These are phyloP conservation scores for Salix koriyanagi DNA, from an alignment of 345 rosid species.

Conservation along the genomic window DNA sequence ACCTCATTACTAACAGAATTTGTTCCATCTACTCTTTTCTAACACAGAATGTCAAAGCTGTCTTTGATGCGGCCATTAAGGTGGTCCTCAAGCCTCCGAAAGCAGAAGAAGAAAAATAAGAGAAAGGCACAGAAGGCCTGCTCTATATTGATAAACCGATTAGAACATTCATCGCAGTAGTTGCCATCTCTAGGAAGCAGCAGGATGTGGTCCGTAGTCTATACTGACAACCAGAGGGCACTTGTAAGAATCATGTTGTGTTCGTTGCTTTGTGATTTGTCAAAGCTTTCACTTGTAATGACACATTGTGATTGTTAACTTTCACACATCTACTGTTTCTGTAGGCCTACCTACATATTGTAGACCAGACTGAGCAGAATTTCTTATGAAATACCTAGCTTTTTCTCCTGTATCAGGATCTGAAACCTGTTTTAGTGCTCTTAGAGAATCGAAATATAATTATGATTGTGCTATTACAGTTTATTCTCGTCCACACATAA, in stretches of 20 bases:
- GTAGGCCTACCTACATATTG: slow-evolving; percentile 16
- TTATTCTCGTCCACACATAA: not conserved
- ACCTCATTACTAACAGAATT: slow-evolving; percentile 3
- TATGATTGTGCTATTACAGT: not conserved
- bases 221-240: slow-evolving; percentile 39
- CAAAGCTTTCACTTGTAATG: slow-evolving; percentile 19
- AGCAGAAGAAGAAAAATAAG: slow-evolving; percentile 45
- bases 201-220: slow-evolving; percentile 33
- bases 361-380: slow-evolving; percentile 8
- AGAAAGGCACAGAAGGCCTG: slow-evolving; percentile 39
- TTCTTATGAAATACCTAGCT: slow-evolving; percentile 5
- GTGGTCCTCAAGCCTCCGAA: slow-evolving; percentile 50
- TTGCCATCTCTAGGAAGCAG: slow-evolving; percentile 18
- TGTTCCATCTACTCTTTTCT: not conserved
- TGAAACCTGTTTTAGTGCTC: slow-evolving; percentile 16
- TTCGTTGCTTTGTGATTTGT: slow-evolving; percentile 33
- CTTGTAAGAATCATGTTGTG: slow-evolving; percentile 21
- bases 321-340: slow-evolving; percentile 12
- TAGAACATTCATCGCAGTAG: slow-evolving; percentile 13
- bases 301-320: slow-evolving; percentile 22
- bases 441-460: slow-evolving; percentile 8
- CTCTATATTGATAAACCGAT: slow-evolving; percentile 31
- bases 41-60: slow-evolving; percentile 49
- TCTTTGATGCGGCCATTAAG: slow-evolving; percentile 53
- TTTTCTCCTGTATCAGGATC: slow-evolving; percentile 16